Percentiles rank a stretch among this genome's conserved stretches.
These are phyloP conservation scores for Persicaria maculosa DNA, from an alignment of 148 eudicot species.

Conservation along the genomic window DNA sequence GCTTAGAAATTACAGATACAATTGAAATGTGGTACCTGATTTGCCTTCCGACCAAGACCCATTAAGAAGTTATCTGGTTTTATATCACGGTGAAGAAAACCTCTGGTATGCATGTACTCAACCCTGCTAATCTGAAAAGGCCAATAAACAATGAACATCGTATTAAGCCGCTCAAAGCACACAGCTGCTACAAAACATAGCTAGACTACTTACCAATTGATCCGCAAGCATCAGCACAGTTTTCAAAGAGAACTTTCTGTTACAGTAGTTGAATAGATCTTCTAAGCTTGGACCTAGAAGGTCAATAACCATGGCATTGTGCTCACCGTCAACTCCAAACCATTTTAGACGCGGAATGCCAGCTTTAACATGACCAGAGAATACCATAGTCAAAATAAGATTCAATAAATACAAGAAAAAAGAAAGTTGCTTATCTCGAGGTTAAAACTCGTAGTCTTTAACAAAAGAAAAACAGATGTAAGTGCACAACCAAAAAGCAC, in stretches of 20 bases:
- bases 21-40: constrained; percentile 41
- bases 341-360: constrained; percentile 74
- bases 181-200: not conserved
- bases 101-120: constrained; percentile 79
- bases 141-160: not conserved
- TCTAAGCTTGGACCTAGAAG: constrained; percentile 90
- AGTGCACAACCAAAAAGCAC: not conserved
- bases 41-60: constrained; percentile 89
- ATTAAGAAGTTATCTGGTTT: constrained; percentile 86
- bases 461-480: not conserved
- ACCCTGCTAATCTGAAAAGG: constrained; percentile 60
- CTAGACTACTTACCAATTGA: constrained; percentile 50
- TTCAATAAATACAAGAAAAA: not conserved
- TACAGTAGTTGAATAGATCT: constrained; percentile 80
- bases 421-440: not conserved
- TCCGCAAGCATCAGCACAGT: constrained; percentile 92
- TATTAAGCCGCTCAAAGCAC: not conserved
- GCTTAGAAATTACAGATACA: not conserved
- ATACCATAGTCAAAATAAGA: not conserved
- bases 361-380: constrained; percentile 35
- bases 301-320: constrained; percentile 84
- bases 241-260: constrained; percentile 58
- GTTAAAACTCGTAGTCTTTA: not conserved
- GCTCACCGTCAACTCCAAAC: constrained; percentile 81
- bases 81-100: constrained; percentile 92